Conservation (phyloP, 1,139 yeast species). For the Casaregolazyma lundiana region DNA sequence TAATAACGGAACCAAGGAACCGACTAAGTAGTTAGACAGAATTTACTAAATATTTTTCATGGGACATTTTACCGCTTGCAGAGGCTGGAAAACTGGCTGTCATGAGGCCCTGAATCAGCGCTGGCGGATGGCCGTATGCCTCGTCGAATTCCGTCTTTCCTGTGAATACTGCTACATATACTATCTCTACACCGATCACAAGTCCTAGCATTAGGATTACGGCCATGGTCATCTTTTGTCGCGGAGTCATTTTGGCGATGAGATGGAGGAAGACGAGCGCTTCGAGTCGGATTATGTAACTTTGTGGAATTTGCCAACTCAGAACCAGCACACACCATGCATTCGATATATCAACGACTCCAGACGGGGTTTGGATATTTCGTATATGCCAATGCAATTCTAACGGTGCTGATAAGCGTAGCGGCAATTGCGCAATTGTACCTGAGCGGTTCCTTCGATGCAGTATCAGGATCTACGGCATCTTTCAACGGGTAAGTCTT, state of each 20-base stretch:
- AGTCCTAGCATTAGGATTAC: background rate
- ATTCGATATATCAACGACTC: slow-evolving; percentile 21
- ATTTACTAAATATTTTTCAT: background rate
- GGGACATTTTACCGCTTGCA: slow-evolving; percentile 31
- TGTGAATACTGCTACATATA: slow-evolving; percentile 60
- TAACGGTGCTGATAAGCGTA: slow-evolving; percentile 27
- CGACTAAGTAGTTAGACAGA: slow-evolving; percentile 16
- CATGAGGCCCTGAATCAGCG: slow-evolving; percentile 38
- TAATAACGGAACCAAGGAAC: slow-evolving; percentile 19
- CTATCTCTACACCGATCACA: slow-evolving; percentile 65
- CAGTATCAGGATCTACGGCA: slow-evolving; percentile 1
- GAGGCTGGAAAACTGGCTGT: slow-evolving; percentile 42
- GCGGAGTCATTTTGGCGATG: slow-evolving; percentile 21
- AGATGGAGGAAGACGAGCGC: too few species aligned
- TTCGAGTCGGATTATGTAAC: too few species aligned
- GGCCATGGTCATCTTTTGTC: background rate
- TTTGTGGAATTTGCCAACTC: slow-evolving; percentile 36
- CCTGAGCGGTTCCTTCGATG: slow-evolving; percentile 20
- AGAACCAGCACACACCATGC: slow-evolving; percentile 15
- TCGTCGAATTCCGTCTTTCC: slow-evolving; percentile 41
- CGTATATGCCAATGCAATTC: slow-evolving; percentile 28
- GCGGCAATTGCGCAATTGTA: slow-evolving; percentile 29
- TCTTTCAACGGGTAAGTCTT: slow-evolving; percentile 2
- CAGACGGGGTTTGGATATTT: slow-evolving; percentile 30
- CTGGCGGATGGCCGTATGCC: slow-evolving; percentile 44